Conservation (phyloP, 441 rosid species). For the Populus trichocarpa region DNA sequence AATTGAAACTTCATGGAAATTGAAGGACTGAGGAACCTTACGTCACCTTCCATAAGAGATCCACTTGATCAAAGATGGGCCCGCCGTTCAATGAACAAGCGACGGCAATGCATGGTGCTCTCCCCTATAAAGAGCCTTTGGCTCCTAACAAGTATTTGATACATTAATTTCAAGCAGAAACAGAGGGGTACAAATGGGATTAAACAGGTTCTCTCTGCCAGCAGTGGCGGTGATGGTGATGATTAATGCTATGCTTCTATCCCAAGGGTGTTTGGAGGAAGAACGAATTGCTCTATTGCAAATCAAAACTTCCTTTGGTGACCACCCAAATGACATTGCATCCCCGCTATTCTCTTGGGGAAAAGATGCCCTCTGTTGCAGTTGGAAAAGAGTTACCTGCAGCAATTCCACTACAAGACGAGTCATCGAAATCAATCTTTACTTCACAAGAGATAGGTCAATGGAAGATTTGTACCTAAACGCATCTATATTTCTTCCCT, state of each 20-base stretch:
- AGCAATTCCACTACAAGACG: background rate
- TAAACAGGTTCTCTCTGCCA: background rate
- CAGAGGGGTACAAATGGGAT: background rate
- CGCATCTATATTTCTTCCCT: conserved; percentile 20
- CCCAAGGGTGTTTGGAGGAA: conserved; percentile 13
- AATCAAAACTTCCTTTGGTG: background rate
- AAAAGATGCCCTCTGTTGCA: conserved; percentile 13
- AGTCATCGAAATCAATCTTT: background rate
- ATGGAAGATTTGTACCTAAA: background rate
- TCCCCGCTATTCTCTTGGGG: background rate
- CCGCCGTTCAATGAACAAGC: no score
- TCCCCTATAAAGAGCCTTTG: no score
- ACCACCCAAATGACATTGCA: rapidly evolving
- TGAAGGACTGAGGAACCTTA: no score
- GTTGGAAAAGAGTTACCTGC: conserved; percentile 15
- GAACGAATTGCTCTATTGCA: conserved; percentile 14
- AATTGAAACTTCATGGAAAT: no score
- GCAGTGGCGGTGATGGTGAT: background rate
- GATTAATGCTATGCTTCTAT: background rate
- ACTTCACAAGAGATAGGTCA: rapidly evolving
- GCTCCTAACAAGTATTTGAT: no score
- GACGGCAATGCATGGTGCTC: no score
- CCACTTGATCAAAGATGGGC: no score
- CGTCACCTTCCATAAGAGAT: no score
- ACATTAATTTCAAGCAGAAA: background rate